Base-by-base conservation (phyloP, 495 filamentous ascomycete genomes). In the Xylaria telfairii region DNA sequence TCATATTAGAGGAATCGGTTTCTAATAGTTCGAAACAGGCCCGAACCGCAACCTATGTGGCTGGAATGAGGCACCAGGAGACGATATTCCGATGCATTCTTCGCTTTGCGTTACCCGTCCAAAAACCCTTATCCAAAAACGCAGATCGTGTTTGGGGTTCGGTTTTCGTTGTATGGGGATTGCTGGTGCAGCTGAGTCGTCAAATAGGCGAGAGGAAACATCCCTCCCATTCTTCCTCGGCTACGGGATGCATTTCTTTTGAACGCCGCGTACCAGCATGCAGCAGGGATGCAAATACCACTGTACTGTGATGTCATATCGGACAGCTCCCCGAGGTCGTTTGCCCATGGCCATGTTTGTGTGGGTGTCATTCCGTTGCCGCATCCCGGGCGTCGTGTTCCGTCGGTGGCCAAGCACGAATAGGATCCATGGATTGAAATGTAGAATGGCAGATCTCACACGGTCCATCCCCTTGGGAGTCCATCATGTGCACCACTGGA, bases 41-140 rank as follows among this genome's bases (percentile, higher is more conserved):
- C 75, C 71, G 76, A 78, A 73, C 71, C 65, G 60, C 70, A 73
- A 69, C 65, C 62, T 70, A 60, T 44, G 53, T 75, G 75, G 70
- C 74, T 78, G 76, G 76, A 78, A 78, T 78, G 75, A 74, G 54
- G 0, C 19, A 53, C 28, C 17, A 54, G n/a, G 44, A 62, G 37
- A 61, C 56, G 51, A 59, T 54, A 70, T 71, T 51, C 71, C 64
- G 53, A 73, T 71, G 75, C 76, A 78, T 78, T 78, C 75, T 75
- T 77, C 61, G 57, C 69, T 19, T 37, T 47, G 42, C 56, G 49
- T 69, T 69, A 34, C 41, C 47, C 57, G 30, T 42, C 39, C 57
- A 60, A 47, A 61, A 37, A 46, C 60, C 21, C 34, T 41, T 53
- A n/a, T 10, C 26, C 15, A 26, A 19, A 30, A 13, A 34, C 21